Base-by-base conservation (phyloP, 148 eudicot species). In the Oxyria digyna region DNA sequence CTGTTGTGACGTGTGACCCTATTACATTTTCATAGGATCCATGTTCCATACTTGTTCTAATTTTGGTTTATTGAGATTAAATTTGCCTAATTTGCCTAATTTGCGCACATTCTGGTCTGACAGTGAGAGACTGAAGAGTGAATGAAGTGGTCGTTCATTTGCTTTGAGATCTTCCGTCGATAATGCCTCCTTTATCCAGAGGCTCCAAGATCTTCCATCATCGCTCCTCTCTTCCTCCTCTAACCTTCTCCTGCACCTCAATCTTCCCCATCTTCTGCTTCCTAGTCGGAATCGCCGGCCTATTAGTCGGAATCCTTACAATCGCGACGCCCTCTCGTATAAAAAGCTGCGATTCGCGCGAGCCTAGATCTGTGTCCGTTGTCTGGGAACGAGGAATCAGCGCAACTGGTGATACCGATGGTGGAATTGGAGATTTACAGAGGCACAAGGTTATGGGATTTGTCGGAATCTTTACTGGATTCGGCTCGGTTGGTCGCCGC, bases 391-490 rank as follows among this genome's bases (percentile, higher is more conserved):
- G 66, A 48, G 63, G n/a, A 54, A 77, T 0, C 46, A 14, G 6
- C 26, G 46, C 48, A 15, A 65, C 69, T 32, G 33, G 21, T 73
- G 14, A 29, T 9, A 40, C 48, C 37, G 67, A 18, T 1, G 24
- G 62, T 0, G 71, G 52, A 12, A 50, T 32, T 40, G 81, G 62
- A 42, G 68, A 64, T 71, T 73, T 62, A 31, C 80, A 72, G 64
- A 87, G 98, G 82, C 82, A 77, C 62, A 93, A 86, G 73, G 88
- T 87, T n/a, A 93, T 87, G 95, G 98, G 89, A 0, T 93, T 93
- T 70, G 96, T 93, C 18, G 98, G 98, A 23, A 86, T 93, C 70
- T 94, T 89, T 68, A 89, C 98, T 42, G 98, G 95, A 52, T 93
- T 93, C 23, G 87, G 81, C 43, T 89, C 96, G 11, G 74, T 67